Percentiles rank a stretch among this genome's conserved stretches.
Conservation (phyloP, 345 rosid genomes). For the Ailanthus altissimus region DNA sequence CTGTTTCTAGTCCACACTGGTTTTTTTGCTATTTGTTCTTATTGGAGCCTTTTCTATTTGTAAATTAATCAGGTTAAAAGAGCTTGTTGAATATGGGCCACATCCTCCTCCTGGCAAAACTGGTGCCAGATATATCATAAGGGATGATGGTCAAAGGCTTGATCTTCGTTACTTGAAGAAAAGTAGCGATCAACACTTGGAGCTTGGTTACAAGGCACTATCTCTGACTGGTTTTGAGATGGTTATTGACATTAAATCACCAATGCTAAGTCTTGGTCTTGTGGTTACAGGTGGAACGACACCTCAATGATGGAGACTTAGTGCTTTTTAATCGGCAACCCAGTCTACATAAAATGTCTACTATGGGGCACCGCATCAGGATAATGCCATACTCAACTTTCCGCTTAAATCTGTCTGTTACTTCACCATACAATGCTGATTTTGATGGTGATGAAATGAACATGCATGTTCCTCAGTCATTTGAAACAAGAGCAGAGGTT, state of each 20-base stretch:
- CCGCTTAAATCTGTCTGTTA: constrained; percentile 87
- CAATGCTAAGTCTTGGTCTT: constrained; percentile 1
- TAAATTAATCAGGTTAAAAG: constrained; percentile 73
- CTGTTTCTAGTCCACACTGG: too few relatives aligned
- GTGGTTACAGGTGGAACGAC: constrained; percentile 86
- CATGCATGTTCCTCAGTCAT: constrained; percentile 98
- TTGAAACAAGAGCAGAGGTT: constrained; percentile 96
- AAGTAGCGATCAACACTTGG: constrained; percentile 98
- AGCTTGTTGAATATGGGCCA: constrained; percentile 95
- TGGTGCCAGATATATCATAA: constrained; percentile 93
- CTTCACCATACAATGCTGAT: constrained; percentile 99
- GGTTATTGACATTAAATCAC: not conserved
- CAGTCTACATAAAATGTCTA: constrained; percentile 98
- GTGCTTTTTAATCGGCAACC: constrained; percentile 97
- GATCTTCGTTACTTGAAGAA: constrained; percentile 97
- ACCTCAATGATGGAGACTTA: constrained; percentile 87
- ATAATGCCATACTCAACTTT: constrained; percentile 98
- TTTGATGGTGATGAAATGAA: constrained; percentile 99
- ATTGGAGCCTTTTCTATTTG: not conserved
- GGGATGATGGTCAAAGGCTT: constrained; percentile 98
- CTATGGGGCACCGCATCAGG: constrained; percentile 95
- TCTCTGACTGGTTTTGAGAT: not conserved
- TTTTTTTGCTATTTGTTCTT: too few relatives aligned
- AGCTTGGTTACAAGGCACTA: constrained; percentile 87
- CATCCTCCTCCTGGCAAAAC: constrained; percentile 98